phyloP scores from a whole-genome alignment of 2,329 filamentous ascomycete species.

The Talaromyces sp. region DNA sequence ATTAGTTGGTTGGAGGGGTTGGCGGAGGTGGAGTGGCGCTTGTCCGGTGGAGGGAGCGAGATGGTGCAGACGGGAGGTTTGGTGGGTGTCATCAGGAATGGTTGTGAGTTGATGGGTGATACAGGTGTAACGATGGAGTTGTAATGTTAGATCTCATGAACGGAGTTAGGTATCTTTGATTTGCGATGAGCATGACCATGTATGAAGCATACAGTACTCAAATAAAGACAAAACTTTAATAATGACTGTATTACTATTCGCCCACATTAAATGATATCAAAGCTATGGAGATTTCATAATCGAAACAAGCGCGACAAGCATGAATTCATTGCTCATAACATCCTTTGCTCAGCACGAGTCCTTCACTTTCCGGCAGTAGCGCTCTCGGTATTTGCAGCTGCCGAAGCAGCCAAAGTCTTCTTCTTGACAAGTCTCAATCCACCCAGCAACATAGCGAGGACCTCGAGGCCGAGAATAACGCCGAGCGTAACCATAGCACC shows the following conservation, averaged over 20 bases:
- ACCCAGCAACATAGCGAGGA: constrained; percentile 51
- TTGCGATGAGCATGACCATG: not conserved
- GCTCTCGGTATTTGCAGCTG: not conserved
- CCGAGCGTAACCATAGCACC: constrained; percentile 65
- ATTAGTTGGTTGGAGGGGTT: constrained; percentile 88
- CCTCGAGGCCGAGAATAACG: constrained; percentile 57
- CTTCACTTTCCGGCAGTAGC: constrained; percentile 3
- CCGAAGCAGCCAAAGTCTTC: constrained; percentile 25
- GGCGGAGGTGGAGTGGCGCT: constrained; percentile 85
- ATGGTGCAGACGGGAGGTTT: constrained; percentile 86
- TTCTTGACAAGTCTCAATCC: constrained; percentile 59
- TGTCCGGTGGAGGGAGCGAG: constrained; percentile 85
- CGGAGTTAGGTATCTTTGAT: not conserved
- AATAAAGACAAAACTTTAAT: not conserved
- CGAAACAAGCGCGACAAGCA: not conserved
- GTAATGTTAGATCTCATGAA: constrained; percentile 1
- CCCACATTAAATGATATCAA: not conserved
- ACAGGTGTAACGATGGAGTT: constrained; percentile 24
- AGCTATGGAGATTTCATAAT: not conserved
- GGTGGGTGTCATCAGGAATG: constrained; percentile 81
- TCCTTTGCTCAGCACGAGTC: not conserved
- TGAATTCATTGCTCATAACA: not conserved
- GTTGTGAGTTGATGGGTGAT: constrained; percentile 68
- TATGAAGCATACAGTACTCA: not conserved
- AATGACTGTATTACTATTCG: not conserved